Conservation (phyloP, 441 rosid genomes). For the Codiaeum variegatum region DNA sequence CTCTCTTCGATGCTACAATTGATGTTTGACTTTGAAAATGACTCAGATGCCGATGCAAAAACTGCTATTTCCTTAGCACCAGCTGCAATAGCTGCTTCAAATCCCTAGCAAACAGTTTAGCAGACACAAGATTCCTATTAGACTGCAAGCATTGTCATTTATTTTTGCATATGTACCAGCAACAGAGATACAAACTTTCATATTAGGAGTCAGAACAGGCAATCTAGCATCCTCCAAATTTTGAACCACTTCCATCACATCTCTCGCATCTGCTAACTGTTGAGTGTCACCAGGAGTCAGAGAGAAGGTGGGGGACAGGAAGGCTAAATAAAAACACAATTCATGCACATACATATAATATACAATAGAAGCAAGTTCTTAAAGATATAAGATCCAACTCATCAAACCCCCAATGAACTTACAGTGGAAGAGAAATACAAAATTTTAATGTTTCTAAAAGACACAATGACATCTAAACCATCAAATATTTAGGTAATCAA, state of each 20-base stretch:
- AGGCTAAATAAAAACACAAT: slow-evolving; percentile 5
- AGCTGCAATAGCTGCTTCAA: slow-evolving; percentile 92
- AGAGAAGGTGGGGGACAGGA: slow-evolving; percentile 10
- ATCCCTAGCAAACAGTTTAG: slow-evolving; percentile 54
- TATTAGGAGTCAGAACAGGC: slow-evolving; percentile 91
- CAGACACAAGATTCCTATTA: slow-evolving; percentile 25
- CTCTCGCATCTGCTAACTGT: slow-evolving; percentile 91
- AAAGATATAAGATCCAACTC: not conserved
- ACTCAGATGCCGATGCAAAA: slow-evolving; percentile 98
- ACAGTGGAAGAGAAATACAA: not conserved
- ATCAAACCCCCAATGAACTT: not conserved
- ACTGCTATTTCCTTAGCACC: slow-evolving; percentile 95
- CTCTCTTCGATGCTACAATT: slow-evolving; percentile 94
- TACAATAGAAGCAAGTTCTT: not conserved
- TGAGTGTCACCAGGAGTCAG: not conserved
- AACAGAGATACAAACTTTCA: slow-evolving; percentile 51
- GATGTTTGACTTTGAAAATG: slow-evolving; percentile 88
- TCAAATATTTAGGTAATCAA: not conserved
- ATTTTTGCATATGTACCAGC: slow-evolving; percentile 1
- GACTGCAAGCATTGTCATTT: slow-evolving; percentile 16
- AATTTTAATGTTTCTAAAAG: no score
- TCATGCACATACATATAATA: not conserved
- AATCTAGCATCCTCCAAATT: slow-evolving; percentile 63
- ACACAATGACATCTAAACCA: not conserved
- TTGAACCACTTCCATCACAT: slow-evolving; percentile 73